Conservation (phyloP, 805 yeast species). For the Schizosaccharomyces lindneri region DNA sequence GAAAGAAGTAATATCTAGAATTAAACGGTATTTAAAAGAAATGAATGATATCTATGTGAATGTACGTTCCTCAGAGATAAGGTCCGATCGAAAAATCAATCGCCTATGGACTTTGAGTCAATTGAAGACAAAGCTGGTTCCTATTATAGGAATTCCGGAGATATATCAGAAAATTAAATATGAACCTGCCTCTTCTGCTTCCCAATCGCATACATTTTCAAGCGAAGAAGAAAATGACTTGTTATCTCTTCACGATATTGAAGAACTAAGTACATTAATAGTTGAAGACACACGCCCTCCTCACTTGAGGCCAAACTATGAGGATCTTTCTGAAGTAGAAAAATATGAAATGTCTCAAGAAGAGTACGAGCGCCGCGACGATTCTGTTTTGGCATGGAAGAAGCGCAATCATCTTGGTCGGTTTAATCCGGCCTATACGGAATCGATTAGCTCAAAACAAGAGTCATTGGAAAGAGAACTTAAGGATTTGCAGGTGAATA, state of each 20-base stretch:
- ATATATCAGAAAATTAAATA: slow-evolving; percentile 25
- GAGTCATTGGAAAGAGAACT: neutral
- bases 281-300: slow-evolving; percentile 16
- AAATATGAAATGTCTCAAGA: slow-evolving; percentile 28
- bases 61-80: slow-evolving; percentile 33
- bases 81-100: slow-evolving; percentile 44
- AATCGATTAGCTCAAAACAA: slow-evolving; percentile 12
- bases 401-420: slow-evolving; percentile 41
- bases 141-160: slow-evolving; percentile 52
- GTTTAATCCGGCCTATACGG: slow-evolving; percentile 29
- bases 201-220: neutral
- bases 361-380: slow-evolving; percentile 32
- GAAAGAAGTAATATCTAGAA: neutral
- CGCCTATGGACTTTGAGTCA: slow-evolving; percentile 33
- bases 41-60: slow-evolving; percentile 20
- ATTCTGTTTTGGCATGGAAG: slow-evolving; percentile 62
- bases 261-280: slow-evolving; percentile 6
- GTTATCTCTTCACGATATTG: neutral
- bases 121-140: slow-evolving; percentile 32
- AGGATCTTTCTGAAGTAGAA: slow-evolving; percentile 15
- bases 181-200: neutral
- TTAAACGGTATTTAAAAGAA: slow-evolving; percentile 16
- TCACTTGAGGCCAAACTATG: slow-evolving; percentile 12
- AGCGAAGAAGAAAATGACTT: neutral
- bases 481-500: slow-evolving; percentile 11